Base-by-base conservation (phyloP, 306 rosid species). In the Trichosanthes truncata region DNA sequence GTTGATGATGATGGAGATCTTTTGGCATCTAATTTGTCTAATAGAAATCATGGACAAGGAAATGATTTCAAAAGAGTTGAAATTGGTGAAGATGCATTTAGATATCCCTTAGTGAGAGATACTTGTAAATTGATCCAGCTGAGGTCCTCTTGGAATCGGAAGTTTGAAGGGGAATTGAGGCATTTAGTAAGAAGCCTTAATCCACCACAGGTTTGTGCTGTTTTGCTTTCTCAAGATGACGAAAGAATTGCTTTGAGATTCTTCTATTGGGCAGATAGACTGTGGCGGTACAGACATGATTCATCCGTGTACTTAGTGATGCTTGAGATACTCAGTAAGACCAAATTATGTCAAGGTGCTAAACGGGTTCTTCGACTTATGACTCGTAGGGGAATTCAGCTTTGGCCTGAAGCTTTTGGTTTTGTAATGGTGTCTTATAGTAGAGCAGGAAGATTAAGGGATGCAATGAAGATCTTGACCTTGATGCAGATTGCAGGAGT, bases 401-500 rank as follows among this genome's bases (percentile, higher is more conserved):
- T 88, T 35, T 43, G 77, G 1, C 87, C 97, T 1, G 90, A 89
- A 74, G 97, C 91, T 79, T 94, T 91, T 86, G 88, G 97, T 5
- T 88, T 80, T 72, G 88, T 92, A 76, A 92, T 91, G 97, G 87
- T 88, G 57, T 89, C 97, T 8, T 94, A 91, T 83, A 91, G 97
- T 49, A 87, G 93, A 60, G 97, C 97, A 0, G 90, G 95, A 18
- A 91, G 78, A 84, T 81, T 94, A 84, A 85, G 93, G 86, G 84
- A 88, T 74, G 91, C 97, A 2, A 41, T 92, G 91, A 81, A 51
- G 68, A 74, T 89, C 79, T 81, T 94, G 91, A 94, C 93, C 25
- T 85, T 94, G 87, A 92, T 94, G 98, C 98, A 92, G 82, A 94
- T 56, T 82, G 95, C 97, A 21, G 96, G 98, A 71, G 88, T 92